These are phyloP conservation scores for Macrophomina phaseolina DNA, from an alignment of 2,329 filamentous ascomycete species.

Conservation along the genomic window DNA sequence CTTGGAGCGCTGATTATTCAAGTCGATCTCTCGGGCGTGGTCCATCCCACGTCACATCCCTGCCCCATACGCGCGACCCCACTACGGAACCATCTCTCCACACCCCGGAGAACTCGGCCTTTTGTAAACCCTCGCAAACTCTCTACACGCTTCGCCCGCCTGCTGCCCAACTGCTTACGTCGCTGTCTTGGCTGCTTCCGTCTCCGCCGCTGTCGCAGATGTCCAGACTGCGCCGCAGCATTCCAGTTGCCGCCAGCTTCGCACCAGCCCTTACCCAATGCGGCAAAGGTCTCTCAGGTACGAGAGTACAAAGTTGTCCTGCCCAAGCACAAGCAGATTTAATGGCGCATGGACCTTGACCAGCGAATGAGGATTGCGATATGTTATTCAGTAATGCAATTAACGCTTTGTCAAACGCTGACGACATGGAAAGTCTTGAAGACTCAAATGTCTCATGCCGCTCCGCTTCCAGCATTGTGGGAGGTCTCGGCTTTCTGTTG, in stretches of 20 bases:
- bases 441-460: background rate
- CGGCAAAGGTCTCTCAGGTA: background rate
- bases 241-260: background rate
- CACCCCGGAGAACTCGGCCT: conserved; percentile 11
- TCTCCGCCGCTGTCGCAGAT: background rate
- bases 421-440: background rate
- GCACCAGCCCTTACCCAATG: background rate
- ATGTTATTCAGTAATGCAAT: background rate
- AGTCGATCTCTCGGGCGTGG: conserved; percentile 22
- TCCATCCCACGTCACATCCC: conserved; percentile 28
- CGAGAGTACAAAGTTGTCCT: background rate
- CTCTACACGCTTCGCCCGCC: background rate
- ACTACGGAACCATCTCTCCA: conserved; percentile 6
- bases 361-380: background rate
- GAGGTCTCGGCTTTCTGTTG: background rate
- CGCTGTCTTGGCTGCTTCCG: background rate
- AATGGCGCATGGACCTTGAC: background rate
- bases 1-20: conserved; percentile 18
- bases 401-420: background rate
- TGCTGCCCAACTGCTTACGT: background rate
- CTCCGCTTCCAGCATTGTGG: background rate
- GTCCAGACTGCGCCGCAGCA: background rate
- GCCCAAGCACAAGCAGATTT: background rate
- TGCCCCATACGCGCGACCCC: conserved; percentile 19
- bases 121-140: background rate